phyloP scores from a whole-genome alignment of 2,329 filamentous ascomycete genomes.

The Ophiostoma triangulosporum region DNA sequence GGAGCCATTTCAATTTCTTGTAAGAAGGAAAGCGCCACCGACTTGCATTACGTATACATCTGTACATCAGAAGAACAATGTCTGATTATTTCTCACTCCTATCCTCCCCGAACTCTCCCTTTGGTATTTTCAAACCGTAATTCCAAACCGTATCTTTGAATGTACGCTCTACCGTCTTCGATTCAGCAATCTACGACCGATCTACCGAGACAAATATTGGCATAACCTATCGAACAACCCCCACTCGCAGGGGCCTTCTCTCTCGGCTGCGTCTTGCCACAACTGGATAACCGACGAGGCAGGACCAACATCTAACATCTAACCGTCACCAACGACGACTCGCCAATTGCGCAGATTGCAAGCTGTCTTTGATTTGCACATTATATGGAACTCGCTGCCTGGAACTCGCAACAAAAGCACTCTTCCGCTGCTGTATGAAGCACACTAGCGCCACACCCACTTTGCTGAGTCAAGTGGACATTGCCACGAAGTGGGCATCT shows the following conservation, averaged over 20 bases:
- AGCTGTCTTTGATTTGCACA: not conserved
- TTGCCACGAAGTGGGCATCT: not conserved
- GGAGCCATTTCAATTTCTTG: too few species aligned
- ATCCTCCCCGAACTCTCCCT: too few species aligned
- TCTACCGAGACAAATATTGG: not conserved
- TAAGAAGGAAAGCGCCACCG: too few species aligned
- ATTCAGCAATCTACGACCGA: not conserved
- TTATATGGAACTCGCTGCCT: not conserved
- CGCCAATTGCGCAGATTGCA: not conserved
- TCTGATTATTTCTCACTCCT: too few species aligned
- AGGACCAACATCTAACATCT: too few species aligned
- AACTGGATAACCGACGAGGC: not conserved
- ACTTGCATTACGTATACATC: too few species aligned
- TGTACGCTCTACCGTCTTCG: too few species aligned
- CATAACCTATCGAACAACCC: not conserved
- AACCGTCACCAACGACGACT: not conserved
- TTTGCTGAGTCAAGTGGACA: slow-evolving; percentile 8
- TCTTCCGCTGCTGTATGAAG: not conserved
- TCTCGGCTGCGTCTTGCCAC: not conserved
- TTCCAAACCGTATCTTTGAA: too few species aligned
- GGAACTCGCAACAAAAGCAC: not conserved
- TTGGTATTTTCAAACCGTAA: too few species aligned
- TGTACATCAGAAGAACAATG: too few species aligned
- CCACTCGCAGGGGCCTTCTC: not conserved
- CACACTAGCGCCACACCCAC: slow-evolving; percentile 7